phyloP scores from a whole-genome alignment of 2,329 filamentous ascomycete genomes.

The Diaporthe sp. region DNA sequence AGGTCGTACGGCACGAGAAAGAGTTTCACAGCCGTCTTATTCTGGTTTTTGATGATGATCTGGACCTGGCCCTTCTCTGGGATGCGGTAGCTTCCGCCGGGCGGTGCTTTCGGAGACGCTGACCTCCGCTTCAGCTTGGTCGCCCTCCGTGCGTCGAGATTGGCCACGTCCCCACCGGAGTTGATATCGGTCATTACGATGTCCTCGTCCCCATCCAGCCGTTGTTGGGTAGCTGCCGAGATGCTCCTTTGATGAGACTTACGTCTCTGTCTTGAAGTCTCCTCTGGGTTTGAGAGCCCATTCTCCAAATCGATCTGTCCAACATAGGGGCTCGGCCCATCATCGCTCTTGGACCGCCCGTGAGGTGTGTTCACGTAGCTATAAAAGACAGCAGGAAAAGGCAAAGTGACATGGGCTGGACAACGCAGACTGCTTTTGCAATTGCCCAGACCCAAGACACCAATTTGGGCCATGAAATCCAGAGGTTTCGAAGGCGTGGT shows the following conservation, averaged over 20 bases:
- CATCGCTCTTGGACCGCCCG: conserved; percentile 76
- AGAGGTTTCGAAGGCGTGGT: conserved; percentile 93
- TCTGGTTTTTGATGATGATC: conserved; percentile 97
- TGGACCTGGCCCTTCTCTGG: conserved; percentile 95
- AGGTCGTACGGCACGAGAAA: conserved; percentile 96
- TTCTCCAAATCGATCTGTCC: conserved; percentile 94
- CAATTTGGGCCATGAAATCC: conserved; percentile 95
- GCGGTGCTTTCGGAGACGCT: conserved; percentile 70
- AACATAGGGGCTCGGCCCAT: conserved; percentile 96
- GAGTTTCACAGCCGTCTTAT: conserved; percentile 97
- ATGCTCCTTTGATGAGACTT: conserved; percentile 52
- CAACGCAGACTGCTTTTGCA: conserved; percentile 89
- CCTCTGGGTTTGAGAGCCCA: conserved; percentile 70
- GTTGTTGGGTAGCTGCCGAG: conserved; percentile 41
- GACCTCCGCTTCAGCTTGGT: conserved; percentile 67
- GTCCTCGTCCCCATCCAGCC: conserved; percentile 52
- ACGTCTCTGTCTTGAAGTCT: conserved; percentile 61
- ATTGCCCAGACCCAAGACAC: conserved; percentile 89
- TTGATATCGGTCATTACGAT: conserved; percentile 43
- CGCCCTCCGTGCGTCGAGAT: conserved; percentile 42
- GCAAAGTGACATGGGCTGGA: conserved; percentile 89
- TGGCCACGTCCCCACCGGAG: conserved; percentile 3
- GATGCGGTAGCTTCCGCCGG: conserved; percentile 93
- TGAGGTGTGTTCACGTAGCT: conserved; percentile 82
- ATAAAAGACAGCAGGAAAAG: conserved; percentile 96